Evolutionary conservation across 2,329 filamentous ascomycete species (phyloP).

Genomic region (Fusarium tanahbumbuense): DNA sequence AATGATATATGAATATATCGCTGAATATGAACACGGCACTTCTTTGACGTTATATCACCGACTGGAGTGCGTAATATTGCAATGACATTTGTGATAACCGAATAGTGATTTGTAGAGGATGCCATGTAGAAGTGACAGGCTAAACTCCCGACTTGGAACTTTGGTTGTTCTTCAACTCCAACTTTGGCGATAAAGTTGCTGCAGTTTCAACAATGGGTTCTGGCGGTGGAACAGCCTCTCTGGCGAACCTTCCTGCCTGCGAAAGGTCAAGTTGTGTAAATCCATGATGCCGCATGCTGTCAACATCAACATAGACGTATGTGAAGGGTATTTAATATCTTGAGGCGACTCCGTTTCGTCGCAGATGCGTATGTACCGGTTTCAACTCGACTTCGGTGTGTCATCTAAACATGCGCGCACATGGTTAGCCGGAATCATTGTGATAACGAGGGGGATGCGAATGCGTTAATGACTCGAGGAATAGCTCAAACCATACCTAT

Average conservation of each 20-base stretch:
- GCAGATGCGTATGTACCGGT: not conserved
- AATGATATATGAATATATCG: slow-evolving; percentile 29
- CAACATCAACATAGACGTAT: not conserved
- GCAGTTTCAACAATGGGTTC: not conserved
- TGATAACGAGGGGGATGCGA: not conserved
- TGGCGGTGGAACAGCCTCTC: not conserved
- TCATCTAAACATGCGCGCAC: not conserved
- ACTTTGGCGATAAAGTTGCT: not conserved
- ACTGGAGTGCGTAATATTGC: not conserved
- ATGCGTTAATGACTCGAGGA: not conserved
- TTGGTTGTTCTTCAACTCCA: not conserved
- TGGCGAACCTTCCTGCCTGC: not conserved
- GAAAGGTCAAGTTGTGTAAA: not conserved
- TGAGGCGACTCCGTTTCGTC: not conserved
- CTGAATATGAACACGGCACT: not conserved
- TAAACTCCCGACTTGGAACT: not conserved
- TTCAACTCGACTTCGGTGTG: not conserved
- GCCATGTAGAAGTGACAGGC: not conserved
- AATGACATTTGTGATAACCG: not conserved
- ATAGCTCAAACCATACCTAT: not conserved
- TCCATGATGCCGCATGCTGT: not conserved
- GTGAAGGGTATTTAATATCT: not conserved
- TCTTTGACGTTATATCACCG: not conserved
- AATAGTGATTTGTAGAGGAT: not conserved
- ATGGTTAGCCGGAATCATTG: not conserved